phyloP scores from a whole-genome alignment of 2,329 filamentous ascomycete species.

The Sporothrix schenckii region DNA sequence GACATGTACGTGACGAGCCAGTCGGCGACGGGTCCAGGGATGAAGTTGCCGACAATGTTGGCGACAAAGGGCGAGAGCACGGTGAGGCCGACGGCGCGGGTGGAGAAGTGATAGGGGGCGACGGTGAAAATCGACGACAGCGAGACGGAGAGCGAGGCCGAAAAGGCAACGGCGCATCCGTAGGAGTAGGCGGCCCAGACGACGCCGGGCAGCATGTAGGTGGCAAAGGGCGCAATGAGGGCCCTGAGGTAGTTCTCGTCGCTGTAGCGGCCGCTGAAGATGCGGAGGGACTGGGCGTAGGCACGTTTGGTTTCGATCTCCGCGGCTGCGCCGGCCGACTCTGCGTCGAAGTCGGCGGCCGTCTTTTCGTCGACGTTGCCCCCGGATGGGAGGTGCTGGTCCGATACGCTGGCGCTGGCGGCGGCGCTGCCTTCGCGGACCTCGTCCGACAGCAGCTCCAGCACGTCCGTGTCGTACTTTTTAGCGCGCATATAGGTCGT shows the following conservation, averaged over 20 bases:
- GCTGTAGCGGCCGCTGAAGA: slow-evolving; percentile 35
- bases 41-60: slow-evolving; percentile 43
- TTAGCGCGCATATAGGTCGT: slow-evolving; percentile 43
- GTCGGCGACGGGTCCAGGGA: slow-evolving; percentile 44
- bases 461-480: slow-evolving; percentile 19
- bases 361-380: slow-evolving; percentile 34
- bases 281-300: slow-evolving; percentile 35
- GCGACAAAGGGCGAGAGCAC: slow-evolving; percentile 48
- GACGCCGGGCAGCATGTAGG: slow-evolving; percentile 49
- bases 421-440: background rate
- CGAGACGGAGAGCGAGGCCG: slow-evolving; percentile 36
- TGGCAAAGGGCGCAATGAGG: slow-evolving; percentile 45
- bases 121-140: slow-evolving; percentile 44
- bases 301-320: background rate
- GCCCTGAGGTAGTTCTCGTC: slow-evolving; percentile 35
- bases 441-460: slow-evolving; percentile 37
- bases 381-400: background rate
- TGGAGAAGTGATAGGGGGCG: slow-evolving; percentile 46
- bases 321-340: background rate
- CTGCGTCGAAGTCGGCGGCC: slow-evolving; percentile 35
- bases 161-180: slow-evolving; percentile 42
- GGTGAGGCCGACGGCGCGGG: slow-evolving; percentile 45
- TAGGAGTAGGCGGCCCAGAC: slow-evolving; percentile 48
- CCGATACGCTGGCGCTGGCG: background rate
- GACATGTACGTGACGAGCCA: slow-evolving; percentile 46